Base-by-base conservation (phyloP, 2,329 filamentous ascomycete genomes). In the Verticillium isaacii region DNA sequence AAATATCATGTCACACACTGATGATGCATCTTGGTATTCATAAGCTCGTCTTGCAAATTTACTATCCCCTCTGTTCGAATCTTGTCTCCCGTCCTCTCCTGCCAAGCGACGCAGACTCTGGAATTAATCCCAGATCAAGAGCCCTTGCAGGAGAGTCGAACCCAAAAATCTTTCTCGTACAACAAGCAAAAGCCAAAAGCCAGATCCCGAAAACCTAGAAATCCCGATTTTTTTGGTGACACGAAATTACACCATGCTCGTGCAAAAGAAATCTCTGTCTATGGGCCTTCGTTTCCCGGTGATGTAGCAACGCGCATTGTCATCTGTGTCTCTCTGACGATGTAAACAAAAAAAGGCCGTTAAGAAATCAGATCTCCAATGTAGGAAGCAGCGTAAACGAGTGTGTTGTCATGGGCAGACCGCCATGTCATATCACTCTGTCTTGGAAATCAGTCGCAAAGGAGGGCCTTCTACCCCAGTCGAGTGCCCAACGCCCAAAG, bases 31-130 rank as follows among this genome's bases (percentile, higher is more conserved):
- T 8, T 41, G 17, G 15, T 41, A 25, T n/a, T 32, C 50, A 15
- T 54, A 54, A 54, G 23, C 41, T 54, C 50, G 19, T 54, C 50
- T 54, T 56, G 54, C 54, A 56, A 56, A 32, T 56, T 56, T 56
- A 29, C 25, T 56, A 32, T 52, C 45, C 8, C 19, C 59, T 56
- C 23, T 25, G 32, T 32, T 34, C 25, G n/a, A 34, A 39, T 59
- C 55, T 52, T 15, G 7, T 56, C 23, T 59, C 32, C 36, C 32
- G 11, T 41, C 32, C 32, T 61, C 54, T 19, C 25, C 56, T n/a
- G 32, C 25, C 37, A 34, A 32, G 25, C 23, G 25, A 19, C n/a
- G 54, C 32, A n/a, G n/a, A 32, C 54, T n/a, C 19, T 23, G n/a
- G 29, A 32, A 32, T 19, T 14, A 19, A 17, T n/a, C 14, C 15